Conservation (phyloP, 768 basidiomycete genomes). For the Amanita polypyramis region DNA sequence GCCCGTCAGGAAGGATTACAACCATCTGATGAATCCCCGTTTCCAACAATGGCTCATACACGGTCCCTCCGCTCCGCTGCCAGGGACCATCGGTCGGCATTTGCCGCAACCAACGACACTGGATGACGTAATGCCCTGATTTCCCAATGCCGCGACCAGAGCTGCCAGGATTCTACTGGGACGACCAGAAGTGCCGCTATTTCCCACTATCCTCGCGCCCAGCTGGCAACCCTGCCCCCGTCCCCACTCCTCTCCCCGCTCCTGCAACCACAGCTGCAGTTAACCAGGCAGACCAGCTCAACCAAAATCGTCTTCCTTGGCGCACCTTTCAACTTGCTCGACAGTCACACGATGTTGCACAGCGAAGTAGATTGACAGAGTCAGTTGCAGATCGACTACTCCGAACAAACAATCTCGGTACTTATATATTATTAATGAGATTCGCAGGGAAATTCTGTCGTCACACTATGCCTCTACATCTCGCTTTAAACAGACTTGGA, state of each 20-base stretch:
- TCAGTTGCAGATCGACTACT: neutral
- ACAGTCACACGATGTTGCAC: neutral
- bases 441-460: constrained; percentile 29
- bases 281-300: neutral
- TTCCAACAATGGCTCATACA: too few relatives aligned
- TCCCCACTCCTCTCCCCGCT: neutral
- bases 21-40: too few relatives aligned
- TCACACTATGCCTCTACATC: constrained; percentile 30
- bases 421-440: too few relatives aligned
- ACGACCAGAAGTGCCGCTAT: constrained; percentile 40
- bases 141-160: constrained; percentile 27
- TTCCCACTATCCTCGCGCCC: constrained; percentile 40
- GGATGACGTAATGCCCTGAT: too few relatives aligned
- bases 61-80: too few relatives aligned
- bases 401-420: neutral
- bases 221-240: constrained; percentile 6
- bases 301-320: neutral
- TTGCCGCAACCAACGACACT: too few relatives aligned
- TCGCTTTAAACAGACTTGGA: constrained; percentile 15
- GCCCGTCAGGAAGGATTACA: too few relatives aligned
- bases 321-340: neutral
- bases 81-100: too few relatives aligned
- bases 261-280: too few relatives aligned
- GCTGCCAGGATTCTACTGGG: constrained; percentile 50
- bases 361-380: neutral